Conservation (phyloP, 2,329 filamentous ascomycete species). For the Pseudocercospora vitis region DNA sequence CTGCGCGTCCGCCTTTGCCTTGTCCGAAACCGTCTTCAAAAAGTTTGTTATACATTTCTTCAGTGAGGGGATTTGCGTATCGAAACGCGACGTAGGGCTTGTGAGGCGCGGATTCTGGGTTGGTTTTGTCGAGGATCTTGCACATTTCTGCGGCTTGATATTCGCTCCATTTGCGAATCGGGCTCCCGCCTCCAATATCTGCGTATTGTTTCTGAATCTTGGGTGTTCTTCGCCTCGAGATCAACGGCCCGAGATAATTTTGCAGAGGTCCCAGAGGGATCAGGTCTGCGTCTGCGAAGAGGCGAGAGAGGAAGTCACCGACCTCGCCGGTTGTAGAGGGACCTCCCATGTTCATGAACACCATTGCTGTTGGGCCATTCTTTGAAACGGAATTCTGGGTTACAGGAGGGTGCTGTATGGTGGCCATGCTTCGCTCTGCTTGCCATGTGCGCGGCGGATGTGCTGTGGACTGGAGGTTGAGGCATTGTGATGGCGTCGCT, state of each 20-base stretch:
- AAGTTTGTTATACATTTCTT: slow-evolving; percentile 83
- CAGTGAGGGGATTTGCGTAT: slow-evolving; percentile 89
- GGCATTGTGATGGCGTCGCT: slow-evolving; percentile 31
- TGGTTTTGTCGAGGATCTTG: slow-evolving; percentile 84
- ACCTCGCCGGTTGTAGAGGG: slow-evolving; percentile 88
- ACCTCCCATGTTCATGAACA: slow-evolving; percentile 98
- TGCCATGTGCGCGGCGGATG: slow-evolving; percentile 33
- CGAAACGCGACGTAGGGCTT: slow-evolving; percentile 97
- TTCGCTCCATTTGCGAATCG: slow-evolving; percentile 97
- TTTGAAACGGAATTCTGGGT: slow-evolving; percentile 71
- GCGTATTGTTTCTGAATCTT: slow-evolving; percentile 97
- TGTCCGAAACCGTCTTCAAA: slow-evolving; percentile 87
- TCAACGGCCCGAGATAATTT: slow-evolving; percentile 83
- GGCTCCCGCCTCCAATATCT: slow-evolving; percentile 94
- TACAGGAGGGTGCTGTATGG: slow-evolving; percentile 63
- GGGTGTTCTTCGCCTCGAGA: slow-evolving; percentile 81
- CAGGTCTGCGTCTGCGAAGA: slow-evolving; percentile 92
- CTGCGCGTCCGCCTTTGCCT: slow-evolving; percentile 85
- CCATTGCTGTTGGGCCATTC: slow-evolving; percentile 91
- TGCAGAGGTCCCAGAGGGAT: slow-evolving; percentile 95
- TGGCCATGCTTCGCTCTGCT: slow-evolving; percentile 48
- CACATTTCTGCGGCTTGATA: slow-evolving; percentile 94
- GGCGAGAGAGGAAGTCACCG: slow-evolving; percentile 79
- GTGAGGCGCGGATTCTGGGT: slow-evolving; percentile 94
- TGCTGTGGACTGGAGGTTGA: slow-evolving; percentile 26